A percentile compares a stretch with the other conserved stretches of the same genome.
Conservation (phyloP, 345 rosid species). For the Punica granatum region DNA sequence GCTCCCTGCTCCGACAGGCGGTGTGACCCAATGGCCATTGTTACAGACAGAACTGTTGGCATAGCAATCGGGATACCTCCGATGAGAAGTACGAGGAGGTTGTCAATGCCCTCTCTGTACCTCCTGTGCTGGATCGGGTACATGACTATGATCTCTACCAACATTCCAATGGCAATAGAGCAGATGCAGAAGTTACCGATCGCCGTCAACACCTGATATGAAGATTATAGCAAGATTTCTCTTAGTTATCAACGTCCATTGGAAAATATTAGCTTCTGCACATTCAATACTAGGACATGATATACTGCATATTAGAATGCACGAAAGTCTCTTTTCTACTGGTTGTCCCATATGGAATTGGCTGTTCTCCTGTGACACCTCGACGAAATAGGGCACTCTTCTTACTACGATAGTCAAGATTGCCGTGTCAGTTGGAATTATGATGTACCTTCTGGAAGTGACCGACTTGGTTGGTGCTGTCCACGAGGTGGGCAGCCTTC, state of each 20-base stretch:
- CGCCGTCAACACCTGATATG: slow-evolving; percentile 61
- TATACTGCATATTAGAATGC: no score
- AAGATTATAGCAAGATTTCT: not conserved
- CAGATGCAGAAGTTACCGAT: slow-evolving; percentile 98
- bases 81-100: slow-evolving; percentile 88
- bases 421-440: not conserved
- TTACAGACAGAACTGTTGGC: slow-evolving; percentile 95
- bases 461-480: slow-evolving; percentile 86
- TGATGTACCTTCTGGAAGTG: slow-evolving; percentile 75
- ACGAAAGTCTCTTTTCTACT: no score
- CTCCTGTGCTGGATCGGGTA: slow-evolving; percentile 60
- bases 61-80: slow-evolving; percentile 98
- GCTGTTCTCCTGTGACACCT: no score
- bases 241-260: no score
- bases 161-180: slow-evolving; percentile 75
- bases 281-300: no score
- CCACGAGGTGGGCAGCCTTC: slow-evolving; percentile 94
- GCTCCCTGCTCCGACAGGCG: slow-evolving; percentile 91
- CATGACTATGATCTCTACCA: slow-evolving; percentile 71
- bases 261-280: no score
- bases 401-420: no score
- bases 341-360: no score
- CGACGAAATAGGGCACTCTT: no score
- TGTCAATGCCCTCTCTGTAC: slow-evolving; percentile 85
- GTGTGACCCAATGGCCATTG: slow-evolving; percentile 98